Conservation (phyloP, 1,284 basidiomycete species). For the Termitomyces sp. region DNA sequence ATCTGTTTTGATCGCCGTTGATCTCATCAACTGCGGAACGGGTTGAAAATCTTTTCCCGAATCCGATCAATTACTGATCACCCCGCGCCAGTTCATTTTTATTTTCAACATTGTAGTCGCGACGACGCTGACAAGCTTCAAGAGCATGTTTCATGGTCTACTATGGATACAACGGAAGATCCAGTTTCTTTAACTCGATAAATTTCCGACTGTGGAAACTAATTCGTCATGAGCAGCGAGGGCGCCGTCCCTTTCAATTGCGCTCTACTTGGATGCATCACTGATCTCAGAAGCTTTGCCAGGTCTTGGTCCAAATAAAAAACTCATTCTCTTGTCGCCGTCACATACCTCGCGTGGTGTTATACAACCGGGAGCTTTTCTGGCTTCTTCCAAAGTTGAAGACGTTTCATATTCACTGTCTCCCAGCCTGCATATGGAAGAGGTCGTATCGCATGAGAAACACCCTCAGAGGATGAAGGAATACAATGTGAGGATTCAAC, state of each 20-base stretch:
- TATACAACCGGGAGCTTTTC: slow-evolving; percentile 37
- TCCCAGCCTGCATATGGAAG: slow-evolving; percentile 42
- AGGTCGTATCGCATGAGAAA: slow-evolving; percentile 40
- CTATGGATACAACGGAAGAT: slow-evolving; percentile 12
- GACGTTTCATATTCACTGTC: slow-evolving; percentile 38
- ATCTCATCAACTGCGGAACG: not conserved
- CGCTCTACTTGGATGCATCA: slow-evolving; percentile 41
- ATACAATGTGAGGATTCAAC: slow-evolving; percentile 41
- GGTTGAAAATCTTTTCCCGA: not conserved
- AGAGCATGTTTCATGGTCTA: too few species aligned
- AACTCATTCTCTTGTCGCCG: slow-evolving; percentile 45
- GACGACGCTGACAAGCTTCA: too few species aligned
- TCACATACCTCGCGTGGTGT: slow-evolving; percentile 46
- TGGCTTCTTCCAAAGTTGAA: slow-evolving; percentile 36
- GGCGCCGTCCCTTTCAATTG: slow-evolving; percentile 46
- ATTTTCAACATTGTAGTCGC: too few species aligned
- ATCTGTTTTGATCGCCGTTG: not conserved
- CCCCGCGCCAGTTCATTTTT: too few species aligned
- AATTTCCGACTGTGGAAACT: slow-evolving; percentile 46
- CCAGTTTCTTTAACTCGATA: slow-evolving; percentile 31
- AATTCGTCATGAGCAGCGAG: slow-evolving; percentile 45
- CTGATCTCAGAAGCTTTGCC: slow-evolving; percentile 34
- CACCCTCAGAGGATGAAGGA: slow-evolving; percentile 25
- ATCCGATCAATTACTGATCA: not conserved
- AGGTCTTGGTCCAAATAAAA: slow-evolving; percentile 42